These are phyloP conservation scores for Pestalotiopsis sp. DNA, from an alignment of 2,329 filamentous ascomycete genomes.

Conservation along the genomic window DNA sequence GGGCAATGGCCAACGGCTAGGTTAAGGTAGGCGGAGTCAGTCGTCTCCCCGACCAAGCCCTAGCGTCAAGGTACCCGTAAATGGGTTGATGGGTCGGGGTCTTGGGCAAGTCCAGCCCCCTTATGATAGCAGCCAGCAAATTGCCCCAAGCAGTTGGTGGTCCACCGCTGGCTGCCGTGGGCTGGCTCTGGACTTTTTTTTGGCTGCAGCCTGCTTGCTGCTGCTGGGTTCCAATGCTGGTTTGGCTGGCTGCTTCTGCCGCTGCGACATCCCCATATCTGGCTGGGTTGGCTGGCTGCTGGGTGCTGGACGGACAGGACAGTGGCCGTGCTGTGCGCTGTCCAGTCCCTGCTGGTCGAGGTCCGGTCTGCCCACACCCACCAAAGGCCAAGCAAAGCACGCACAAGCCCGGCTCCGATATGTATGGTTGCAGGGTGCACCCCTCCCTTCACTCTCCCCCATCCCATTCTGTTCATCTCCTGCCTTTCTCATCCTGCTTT, in stretches of 20 bases:
- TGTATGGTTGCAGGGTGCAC: neutral
- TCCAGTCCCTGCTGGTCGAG: neutral
- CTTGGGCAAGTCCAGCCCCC: neutral
- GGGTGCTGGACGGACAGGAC: neutral
- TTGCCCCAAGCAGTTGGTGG: neutral
- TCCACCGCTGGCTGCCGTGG: neutral
- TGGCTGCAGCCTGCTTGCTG: neutral
- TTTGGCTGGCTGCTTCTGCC: neutral
- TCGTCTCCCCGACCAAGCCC: neutral
- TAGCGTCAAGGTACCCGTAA: neutral
- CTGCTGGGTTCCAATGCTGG: neutral
- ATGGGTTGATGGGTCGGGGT: neutral
- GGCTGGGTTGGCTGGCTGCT: neutral
- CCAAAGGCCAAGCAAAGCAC: neutral
- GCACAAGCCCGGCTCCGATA: neutral
- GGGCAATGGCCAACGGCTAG: neutral
- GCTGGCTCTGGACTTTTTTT: no score
- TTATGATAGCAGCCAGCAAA: neutral
- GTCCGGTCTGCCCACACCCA: neutral
- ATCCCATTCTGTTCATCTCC: constrained; percentile 7
- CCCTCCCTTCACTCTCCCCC: neutral
- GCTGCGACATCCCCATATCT: neutral
- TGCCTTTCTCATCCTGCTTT: constrained; percentile 11
- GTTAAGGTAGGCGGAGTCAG: neutral
- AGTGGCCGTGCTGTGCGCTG: neutral